phyloP scores from a whole-genome alignment of 495 filamentous ascomycete species.

The Penicillium steckii region DNA sequence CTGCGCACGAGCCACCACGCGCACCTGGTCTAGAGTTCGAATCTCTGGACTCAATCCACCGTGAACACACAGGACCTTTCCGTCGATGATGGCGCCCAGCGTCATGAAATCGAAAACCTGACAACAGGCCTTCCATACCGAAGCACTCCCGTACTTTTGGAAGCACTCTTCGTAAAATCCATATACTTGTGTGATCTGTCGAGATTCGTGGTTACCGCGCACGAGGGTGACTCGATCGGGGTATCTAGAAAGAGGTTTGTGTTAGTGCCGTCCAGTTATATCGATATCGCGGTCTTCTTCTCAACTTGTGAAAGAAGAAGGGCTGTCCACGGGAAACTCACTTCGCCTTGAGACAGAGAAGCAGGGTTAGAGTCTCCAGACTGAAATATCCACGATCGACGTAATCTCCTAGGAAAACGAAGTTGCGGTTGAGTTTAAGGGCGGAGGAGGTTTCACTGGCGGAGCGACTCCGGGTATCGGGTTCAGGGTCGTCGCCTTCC shows the following conservation, averaged over 20 bases:
- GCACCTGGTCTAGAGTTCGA: slow-evolving; percentile 90
- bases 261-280: slow-evolving; percentile 5
- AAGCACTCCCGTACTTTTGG: slow-evolving; percentile 96
- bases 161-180: slow-evolving; percentile 99
- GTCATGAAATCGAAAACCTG: slow-evolving; percentile 99
- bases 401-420: slow-evolving; percentile 95
- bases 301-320: neutral
- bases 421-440: slow-evolving; percentile 66
- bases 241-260: slow-evolving; percentile 55
- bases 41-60: slow-evolving; percentile 97
- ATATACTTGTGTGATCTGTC: slow-evolving; percentile 98
- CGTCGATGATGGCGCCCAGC: slow-evolving; percentile 93
- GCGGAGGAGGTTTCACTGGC: slow-evolving; percentile 42
- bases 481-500: slow-evolving; percentile 38
- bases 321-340: slow-evolving; percentile 39
- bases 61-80: slow-evolving; percentile 94
- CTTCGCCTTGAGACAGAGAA: slow-evolving; percentile 97
- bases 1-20: slow-evolving; percentile 94
- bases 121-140: slow-evolving; percentile 98
- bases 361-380: slow-evolving; percentile 89
- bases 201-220: slow-evolving; percentile 95
- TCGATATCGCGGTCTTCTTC: neutral
- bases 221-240: slow-evolving; percentile 94
- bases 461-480: slow-evolving; percentile 29
- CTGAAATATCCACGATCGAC: slow-evolving; percentile 98